phyloP scores from a whole-genome alignment of 2,329 filamentous ascomycete species.

The Alternaria infectoria region DNA sequence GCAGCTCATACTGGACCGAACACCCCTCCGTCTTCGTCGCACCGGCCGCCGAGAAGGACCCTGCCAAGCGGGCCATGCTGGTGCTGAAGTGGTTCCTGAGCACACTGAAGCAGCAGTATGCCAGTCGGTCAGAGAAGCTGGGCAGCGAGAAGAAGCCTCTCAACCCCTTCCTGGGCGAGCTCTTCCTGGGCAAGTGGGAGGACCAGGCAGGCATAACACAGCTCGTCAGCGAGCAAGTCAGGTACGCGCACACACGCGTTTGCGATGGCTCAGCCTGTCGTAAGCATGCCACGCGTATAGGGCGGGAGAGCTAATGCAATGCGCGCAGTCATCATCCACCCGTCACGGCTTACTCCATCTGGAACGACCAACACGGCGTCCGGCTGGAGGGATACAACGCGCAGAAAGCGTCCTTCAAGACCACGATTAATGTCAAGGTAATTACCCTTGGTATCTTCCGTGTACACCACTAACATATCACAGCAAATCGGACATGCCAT shows the following conservation, averaged over 20 bases:
- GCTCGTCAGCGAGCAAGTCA: conserved; percentile 93
- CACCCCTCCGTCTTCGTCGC: conserved; percentile 74
- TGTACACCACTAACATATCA: conserved; percentile 3
- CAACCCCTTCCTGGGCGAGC: conserved; percentile 93
- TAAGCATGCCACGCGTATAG: neutral
- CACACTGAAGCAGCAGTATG: conserved; percentile 87
- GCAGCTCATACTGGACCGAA: conserved; percentile 60
- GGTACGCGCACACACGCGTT: conserved; percentile 51
- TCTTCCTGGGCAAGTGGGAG: conserved; percentile 91
- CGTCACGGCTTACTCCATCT: conserved; percentile 91
- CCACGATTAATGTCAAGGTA: conserved; percentile 86
- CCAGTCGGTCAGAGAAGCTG: conserved; percentile 74
- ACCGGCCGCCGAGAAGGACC: conserved; percentile 77
- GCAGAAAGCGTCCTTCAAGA: conserved; percentile 92
- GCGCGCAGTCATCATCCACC: conserved; percentile 79
- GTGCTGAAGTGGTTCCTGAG: conserved; percentile 98
- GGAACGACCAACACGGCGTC: conserved; percentile 83
- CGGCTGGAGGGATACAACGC: conserved; percentile 84
- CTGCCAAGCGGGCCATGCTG: conserved; percentile 79
- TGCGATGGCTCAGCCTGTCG: neutral
- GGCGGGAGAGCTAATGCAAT: conserved; percentile 11
- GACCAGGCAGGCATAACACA: conserved; percentile 81
- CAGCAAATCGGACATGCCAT: conserved; percentile 86
- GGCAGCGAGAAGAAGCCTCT: conserved; percentile 97
- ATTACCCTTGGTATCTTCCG: neutral